Evolutionary conservation across 352 stramenopile genomes (phyloP).

Genomic region (Pythium aquatile): DNA sequence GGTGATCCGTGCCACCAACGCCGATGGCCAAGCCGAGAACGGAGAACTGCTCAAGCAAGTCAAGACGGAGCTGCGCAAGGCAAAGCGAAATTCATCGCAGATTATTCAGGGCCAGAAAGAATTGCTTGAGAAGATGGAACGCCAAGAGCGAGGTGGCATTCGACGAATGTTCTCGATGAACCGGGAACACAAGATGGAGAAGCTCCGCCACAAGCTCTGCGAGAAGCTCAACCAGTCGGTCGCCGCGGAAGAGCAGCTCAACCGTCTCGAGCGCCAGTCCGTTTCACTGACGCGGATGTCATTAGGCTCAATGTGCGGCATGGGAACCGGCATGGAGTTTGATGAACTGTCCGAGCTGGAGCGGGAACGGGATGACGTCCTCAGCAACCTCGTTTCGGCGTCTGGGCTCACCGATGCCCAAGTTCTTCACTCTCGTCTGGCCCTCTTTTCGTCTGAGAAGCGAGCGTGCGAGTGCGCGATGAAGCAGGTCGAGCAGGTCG

Average conservation of each 20-base stretch:
- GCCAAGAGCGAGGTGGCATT: constrained; percentile 59
- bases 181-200: constrained; percentile 66
- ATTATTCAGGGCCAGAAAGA: constrained; percentile 83
- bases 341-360: constrained; percentile 66
- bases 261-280: constrained; percentile 64
- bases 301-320: constrained; percentile 31
- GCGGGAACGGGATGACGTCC: constrained; percentile 69
- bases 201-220: constrained; percentile 63
- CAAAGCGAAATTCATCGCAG: constrained; percentile 59
- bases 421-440: constrained; percentile 69
- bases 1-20: constrained; percentile 56
- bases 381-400: constrained; percentile 59
- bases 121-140: constrained; percentile 80
- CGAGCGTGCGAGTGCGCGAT: constrained; percentile 70
- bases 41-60: constrained; percentile 33
- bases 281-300: constrained; percentile 59
- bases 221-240: constrained; percentile 75
- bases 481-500: constrained; percentile 73
- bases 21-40: constrained; percentile 26
- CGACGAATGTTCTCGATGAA: constrained; percentile 74
- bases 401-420: constrained; percentile 63
- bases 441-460: constrained; percentile 74
- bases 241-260: constrained; percentile 60
- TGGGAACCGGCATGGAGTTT: constrained; percentile 17
- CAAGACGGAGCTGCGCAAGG: constrained; percentile 49